Evolutionary conservation across 2,329 filamentous ascomycete genomes (phyloP), one percentile per base, ranked within the genome.

Genomic region (Metarhizium guizhouense): DNA sequence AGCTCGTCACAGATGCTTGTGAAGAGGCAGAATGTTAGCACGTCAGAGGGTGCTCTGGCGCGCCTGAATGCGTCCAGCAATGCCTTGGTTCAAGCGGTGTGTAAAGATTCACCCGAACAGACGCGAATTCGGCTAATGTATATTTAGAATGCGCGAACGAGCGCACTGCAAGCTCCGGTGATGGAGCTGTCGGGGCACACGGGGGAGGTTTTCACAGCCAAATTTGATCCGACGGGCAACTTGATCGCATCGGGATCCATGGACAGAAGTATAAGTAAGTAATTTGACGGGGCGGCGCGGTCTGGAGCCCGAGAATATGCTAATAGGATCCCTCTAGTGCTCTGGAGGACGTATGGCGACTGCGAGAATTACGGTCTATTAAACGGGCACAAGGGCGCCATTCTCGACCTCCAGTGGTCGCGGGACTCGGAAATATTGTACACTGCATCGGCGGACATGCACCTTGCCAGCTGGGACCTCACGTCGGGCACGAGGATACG

Each of bases 331-430:
- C 7, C 13, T 10, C 5, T 58, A 95, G 90, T 97, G 73, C 81
- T 99, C 34, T 99, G 94, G 94, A 84, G 88, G 65, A 95, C 92
- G 2, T 91, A 93, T 59, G 93, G 91, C 65, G 82, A 90, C 64
- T 96, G 93, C 74, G 89, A 95, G 67, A 99, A 99, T 74, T 96
- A 96, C 66, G 92, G 93, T 58, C 76, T 89, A 32, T 77, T 99
- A 53, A 90, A 79, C 8, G 94, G 94, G 38, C 94, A 99, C 75
- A 91, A 90, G 68, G 90, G 90, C 62, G 94, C 94, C 1, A 77
- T 99, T 51, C 77, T 97, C 30, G 94, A 97, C 71, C 76, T 99
- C 49, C 91, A 96, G 68, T 99, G 94, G 94, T 96, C 94, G 32
- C 87, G 94, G 68, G 94, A 99, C 74, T 95, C 91, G 20, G 85